Base-by-base conservation (phyloP, 495 filamentous ascomycete genomes). In the Aspergillus ellipticus region DNA sequence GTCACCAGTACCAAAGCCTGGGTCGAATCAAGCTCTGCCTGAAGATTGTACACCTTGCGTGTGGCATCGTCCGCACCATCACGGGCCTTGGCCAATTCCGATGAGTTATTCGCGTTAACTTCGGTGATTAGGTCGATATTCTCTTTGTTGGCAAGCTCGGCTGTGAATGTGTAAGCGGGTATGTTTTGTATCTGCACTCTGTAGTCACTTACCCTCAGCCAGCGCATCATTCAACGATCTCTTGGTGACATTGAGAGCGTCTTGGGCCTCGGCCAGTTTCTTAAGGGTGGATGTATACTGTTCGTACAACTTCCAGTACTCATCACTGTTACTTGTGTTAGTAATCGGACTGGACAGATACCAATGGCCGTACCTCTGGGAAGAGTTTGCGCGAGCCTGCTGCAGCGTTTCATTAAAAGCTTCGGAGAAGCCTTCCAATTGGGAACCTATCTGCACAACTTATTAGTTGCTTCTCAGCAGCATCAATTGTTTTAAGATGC, bases 301-400 rank as follows among this genome's bases (percentile, higher is more conserved):
- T 29, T 78, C 76, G 47, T 77, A 77, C 49, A 78, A 53, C 37
- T 72, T 75, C 69, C 72, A 78, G 51, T 79, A 79, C 21, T 76
- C 71, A 37, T 79, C 74, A 58, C 77, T 76, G 19, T 4, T 49
- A 11, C 19, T 51, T 10, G 5, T 6, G 45, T 74, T 60, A 75
- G 66, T 41, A 55, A 37, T 21, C 13, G 9, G 42, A 42, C 24
- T 11, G 42, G 15, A 42, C n/a, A 29, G 19, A 16, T 13, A 42
- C 15, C 17, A 31, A 17, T 19, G 31, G 26, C 26, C 57, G 45
- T 67, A 74, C 74, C 69, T 72, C 55, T 77, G 74, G 0, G 70
- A 66, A 42, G 74, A 74, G 42, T 72, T 71, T 26, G 63, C 57
- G 49, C 67, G 67, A 10, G 72, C 73, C 15, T 70, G 55, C 29